Evolutionary conservation across 2,329 filamentous ascomycete species (phyloP).

Genomic region (Sclerotiophoma versabilis): DNA sequence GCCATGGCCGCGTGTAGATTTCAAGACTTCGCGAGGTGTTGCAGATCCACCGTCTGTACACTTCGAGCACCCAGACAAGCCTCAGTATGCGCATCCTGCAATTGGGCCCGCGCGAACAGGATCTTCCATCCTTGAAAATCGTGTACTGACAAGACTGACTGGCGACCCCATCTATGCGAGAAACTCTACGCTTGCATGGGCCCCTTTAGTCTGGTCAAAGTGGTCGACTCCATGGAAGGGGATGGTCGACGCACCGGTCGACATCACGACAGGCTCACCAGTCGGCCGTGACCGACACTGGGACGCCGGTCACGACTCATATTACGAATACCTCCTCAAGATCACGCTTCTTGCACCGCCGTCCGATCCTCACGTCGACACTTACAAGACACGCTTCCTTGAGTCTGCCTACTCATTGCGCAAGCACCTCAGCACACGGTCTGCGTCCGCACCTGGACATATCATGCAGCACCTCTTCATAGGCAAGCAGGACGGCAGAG

Average conservation of each 20-base stretch:
- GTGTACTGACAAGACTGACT: constrained; percentile 51
- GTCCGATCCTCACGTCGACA: constrained; percentile 42
- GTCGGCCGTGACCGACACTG: constrained; percentile 51
- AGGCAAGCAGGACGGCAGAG: constrained; percentile 41
- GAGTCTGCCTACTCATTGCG: constrained; percentile 48
- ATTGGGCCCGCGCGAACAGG: constrained; percentile 53
- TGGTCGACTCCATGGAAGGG: constrained; percentile 50
- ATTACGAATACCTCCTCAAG: constrained; percentile 54
- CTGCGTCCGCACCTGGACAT: constrained; percentile 42
- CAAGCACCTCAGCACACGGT: constrained; percentile 46
- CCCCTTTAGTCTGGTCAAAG: constrained; percentile 54
- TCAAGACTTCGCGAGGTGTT: constrained; percentile 44
- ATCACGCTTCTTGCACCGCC: constrained; percentile 48
- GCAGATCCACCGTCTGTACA: constrained; percentile 40
- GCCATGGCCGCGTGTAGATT: constrained; percentile 56
- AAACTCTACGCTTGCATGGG: constrained; percentile 55
- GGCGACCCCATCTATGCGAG: constrained; percentile 49
- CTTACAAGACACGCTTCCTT: constrained; percentile 45
- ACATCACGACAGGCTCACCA: constrained; percentile 53
- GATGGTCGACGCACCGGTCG: constrained; percentile 52
- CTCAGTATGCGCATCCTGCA: constrained; percentile 44
- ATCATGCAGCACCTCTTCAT: constrained; percentile 51
- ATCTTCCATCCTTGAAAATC: constrained; percentile 55
- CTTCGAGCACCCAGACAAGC: constrained; percentile 38
- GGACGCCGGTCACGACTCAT: constrained; percentile 55